Evolutionary conservation across 2,329 filamentous ascomycete genomes (phyloP), one percentile per base, ranked within the genome.

Genomic region (Trichophaea hybrida): DNA sequence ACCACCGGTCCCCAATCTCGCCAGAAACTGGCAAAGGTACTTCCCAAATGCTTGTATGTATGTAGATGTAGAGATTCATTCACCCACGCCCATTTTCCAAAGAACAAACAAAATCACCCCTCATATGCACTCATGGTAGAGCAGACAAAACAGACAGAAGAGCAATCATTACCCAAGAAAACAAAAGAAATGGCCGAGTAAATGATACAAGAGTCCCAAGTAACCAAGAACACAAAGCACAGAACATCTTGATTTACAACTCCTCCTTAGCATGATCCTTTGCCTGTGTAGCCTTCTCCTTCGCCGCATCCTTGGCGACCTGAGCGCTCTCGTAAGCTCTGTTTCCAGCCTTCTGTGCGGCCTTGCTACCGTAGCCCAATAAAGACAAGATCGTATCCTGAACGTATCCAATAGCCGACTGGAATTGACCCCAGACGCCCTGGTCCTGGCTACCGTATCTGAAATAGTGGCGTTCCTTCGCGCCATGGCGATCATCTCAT

Each of bases 401-500:
- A 59, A 87, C 67, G 72, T 84, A 84, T 69, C 82, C 83, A 64
- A 82, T 79, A 52, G 88, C 72, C 5, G 84, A 86, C 55, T 76
- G 52, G n/a, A 66, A 49, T 58, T 67, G 67, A 32, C 67, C 65
- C 43, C 61, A 65, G 4, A 66, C 80, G 55, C 78, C 73, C 12
- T 86, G 84, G 33, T 78, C 78, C 6, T 77, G 80, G 4, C 84
- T 86, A 56, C 86, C 86, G 68, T 90, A 86, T 68, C 79, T 80
- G 76, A 88, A 91, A 72, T 84, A 89, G 24, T 83, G 86, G 80
- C 78, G 68, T 89, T 84, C 71, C 83, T 83, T 66, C 85, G 82
- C 13, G 84, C 86, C 61, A 81, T 76, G 6, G 85, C 84, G 62
- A 81, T 80, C 17, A 91, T 76, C 69, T 88, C 78, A 61, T 90